These are phyloP conservation scores for Cutaneotrichosporon sp. DNA, from an alignment of 1,284 basidiomycete genomes.

Conservation along the genomic window DNA sequence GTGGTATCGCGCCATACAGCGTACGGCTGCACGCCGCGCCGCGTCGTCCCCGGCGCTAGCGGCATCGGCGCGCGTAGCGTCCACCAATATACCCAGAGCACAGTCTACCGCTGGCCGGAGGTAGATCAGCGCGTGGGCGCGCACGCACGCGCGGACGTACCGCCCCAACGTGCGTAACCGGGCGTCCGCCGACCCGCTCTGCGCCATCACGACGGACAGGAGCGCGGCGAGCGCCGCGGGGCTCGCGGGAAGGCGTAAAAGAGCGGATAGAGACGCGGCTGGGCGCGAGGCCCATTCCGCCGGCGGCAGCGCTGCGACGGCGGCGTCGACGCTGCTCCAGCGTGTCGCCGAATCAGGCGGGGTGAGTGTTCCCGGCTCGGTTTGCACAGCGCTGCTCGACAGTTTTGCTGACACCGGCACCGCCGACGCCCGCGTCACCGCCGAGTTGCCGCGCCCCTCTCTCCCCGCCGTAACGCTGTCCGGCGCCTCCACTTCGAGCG, in stretches of 20 bases:
- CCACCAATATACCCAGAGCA: background rate
- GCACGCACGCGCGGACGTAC: background rate
- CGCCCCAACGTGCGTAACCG: background rate
- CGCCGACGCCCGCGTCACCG: too few relatives aligned
- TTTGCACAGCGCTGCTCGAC: background rate
- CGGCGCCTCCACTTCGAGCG: background rate
- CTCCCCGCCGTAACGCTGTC: background rate
- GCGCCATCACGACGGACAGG: background rate
- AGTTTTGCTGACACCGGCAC: background rate
- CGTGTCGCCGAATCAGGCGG: background rate
- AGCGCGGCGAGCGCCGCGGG: background rate
- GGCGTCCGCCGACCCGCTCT: background rate
- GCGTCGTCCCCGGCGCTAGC: background rate
- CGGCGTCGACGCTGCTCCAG: background rate
- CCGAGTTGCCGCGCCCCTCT: background rate
- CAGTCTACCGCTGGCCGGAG: background rate
- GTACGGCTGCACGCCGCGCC: background rate
- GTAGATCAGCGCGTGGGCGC: background rate
- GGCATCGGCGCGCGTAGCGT: background rate
- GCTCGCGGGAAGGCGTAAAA: background rate
- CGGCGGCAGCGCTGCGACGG: background rate
- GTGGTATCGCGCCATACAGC: background rate
- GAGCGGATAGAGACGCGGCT: background rate
- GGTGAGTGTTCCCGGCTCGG: background rate
- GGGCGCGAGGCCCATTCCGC: background rate